These are phyloP conservation scores for Adiantum capillusveneris DNA, from an alignment of 75 land plant species.

Conservation along the genomic window DNA sequence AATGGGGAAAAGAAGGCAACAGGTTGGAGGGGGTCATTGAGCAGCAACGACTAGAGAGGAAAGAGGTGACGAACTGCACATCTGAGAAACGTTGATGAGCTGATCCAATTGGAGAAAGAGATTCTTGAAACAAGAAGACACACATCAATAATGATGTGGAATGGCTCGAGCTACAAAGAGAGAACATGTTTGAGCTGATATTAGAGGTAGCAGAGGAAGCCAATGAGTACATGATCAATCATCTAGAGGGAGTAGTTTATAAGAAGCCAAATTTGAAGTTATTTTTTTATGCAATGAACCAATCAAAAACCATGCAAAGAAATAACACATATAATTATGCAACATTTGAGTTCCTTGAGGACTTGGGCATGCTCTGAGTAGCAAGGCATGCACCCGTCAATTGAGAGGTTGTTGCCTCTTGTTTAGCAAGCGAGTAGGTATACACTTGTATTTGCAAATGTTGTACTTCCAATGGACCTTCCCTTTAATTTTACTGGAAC, in stretches of 20 bases:
- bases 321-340: conserved; percentile 16
- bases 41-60: too few species aligned
- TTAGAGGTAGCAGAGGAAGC: conserved; percentile 24
- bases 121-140: conserved; percentile 1
- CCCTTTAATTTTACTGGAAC: too few species aligned
- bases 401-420: too few species aligned
- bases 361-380: not conserved
- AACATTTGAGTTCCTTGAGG: conserved; percentile 7
- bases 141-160: conserved; percentile 13
- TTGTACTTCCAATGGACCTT: too few species aligned
- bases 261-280: conserved; percentile 18
- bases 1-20: too few species aligned
- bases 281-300: conserved; percentile 15
- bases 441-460: too few species aligned
- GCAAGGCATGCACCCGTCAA: too few species aligned
- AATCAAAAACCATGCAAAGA: conserved; percentile 2
- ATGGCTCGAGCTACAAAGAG: conserved; percentile 4
- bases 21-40: too few species aligned
- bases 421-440: too few species aligned
- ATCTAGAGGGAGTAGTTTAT: conserved; percentile 12
- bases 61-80: too few species aligned
- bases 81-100: too few species aligned
- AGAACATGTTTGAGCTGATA: conserved; percentile 19
- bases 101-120: too few species aligned
- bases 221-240: conserved; percentile 12